Evolutionary conservation across 768 basidiomycete species (phyloP).

Genomic region (Russula dissimulans): DNA sequence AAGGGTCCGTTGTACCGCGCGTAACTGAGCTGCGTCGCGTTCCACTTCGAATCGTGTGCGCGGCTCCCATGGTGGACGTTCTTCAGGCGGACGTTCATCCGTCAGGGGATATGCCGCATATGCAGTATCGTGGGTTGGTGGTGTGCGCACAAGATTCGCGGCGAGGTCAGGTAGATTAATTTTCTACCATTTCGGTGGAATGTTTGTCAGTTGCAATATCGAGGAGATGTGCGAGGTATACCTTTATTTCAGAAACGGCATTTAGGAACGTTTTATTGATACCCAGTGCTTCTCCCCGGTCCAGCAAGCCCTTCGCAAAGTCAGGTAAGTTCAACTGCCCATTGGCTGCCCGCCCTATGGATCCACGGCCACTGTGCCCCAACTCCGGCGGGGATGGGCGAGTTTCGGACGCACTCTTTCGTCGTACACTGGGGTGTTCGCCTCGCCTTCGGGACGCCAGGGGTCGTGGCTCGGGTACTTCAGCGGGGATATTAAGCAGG

Average conservation of each 20-base stretch:
- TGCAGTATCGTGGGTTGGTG: conserved; percentile 33
- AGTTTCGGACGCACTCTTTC: conserved; percentile 22
- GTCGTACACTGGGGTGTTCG: conserved; percentile 26
- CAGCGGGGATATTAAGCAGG: conserved; percentile 60
- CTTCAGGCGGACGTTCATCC: conserved; percentile 48
- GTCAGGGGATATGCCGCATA: conserved; percentile 50
- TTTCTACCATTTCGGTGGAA: conserved; percentile 1
- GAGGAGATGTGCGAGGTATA: conserved; percentile 26
- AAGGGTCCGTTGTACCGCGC: conserved; percentile 49
- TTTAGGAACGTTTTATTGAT: conserved; percentile 77
- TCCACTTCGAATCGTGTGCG: conserved; percentile 63
- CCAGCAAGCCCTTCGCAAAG: conserved; percentile 61
- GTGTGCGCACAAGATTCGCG: conserved; percentile 52
- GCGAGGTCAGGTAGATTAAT: conserved; percentile 76
- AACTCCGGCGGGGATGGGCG: not conserved
- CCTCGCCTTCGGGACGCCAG: conserved; percentile 30
- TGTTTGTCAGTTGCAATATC: conserved; percentile 12
- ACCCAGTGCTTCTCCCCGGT: conserved; percentile 71
- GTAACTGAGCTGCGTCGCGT: conserved; percentile 46
- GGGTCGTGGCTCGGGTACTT: conserved; percentile 44
- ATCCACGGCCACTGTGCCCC: conserved; percentile 11
- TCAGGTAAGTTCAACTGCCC: conserved; percentile 55
- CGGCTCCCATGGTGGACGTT: conserved; percentile 62
- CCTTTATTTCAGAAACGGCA: conserved; percentile 70
- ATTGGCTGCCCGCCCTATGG: conserved; percentile 20